A percentile compares a stretch with the other conserved stretches of the same genome.
These are phyloP conservation scores for Lentinula aciculospora DNA, from an alignment of 768 basidiomycete genomes.

Conservation along the genomic window DNA sequence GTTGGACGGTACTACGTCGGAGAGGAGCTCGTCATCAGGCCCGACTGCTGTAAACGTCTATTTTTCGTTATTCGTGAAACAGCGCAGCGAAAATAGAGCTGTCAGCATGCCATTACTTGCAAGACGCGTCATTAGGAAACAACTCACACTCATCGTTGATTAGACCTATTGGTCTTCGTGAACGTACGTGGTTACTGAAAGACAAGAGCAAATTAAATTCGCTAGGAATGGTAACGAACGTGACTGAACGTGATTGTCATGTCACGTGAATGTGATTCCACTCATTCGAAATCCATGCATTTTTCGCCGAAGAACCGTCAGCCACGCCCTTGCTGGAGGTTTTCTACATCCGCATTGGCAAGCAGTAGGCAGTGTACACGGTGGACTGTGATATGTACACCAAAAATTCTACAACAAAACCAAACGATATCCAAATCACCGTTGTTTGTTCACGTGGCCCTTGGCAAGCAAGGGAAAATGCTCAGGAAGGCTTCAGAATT, in stretches of 20 bases:
- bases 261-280: not conserved
- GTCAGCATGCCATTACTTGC: not conserved
- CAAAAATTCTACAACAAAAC: too few relatives aligned
- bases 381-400: too few relatives aligned
- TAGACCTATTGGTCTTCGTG: not conserved
- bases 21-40: conserved; percentile 73
- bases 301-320: too few relatives aligned
- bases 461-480: too few relatives aligned
- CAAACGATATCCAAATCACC: too few relatives aligned
- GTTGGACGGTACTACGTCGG: conserved; percentile 87
- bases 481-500: too few relatives aligned
- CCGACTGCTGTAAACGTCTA: conserved; percentile 4
- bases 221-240: not conserved
- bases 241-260: not conserved
- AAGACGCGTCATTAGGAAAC: not conserved
- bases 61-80: not conserved
- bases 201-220: not conserved
- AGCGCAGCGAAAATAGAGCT: not conserved
- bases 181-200: not conserved
- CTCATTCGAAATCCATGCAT: too few relatives aligned
- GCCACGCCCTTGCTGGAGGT: too few relatives aligned
- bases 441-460: too few relatives aligned
- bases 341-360: too few relatives aligned
- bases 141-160: not conserved
- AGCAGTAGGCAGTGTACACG: too few relatives aligned